A percentile compares a stretch with the other conserved stretches of the same genome.
These are phyloP conservation scores for Geotrichum aggregatum DNA, from an alignment of 1,139 yeast species.

Conservation along the genomic window DNA sequence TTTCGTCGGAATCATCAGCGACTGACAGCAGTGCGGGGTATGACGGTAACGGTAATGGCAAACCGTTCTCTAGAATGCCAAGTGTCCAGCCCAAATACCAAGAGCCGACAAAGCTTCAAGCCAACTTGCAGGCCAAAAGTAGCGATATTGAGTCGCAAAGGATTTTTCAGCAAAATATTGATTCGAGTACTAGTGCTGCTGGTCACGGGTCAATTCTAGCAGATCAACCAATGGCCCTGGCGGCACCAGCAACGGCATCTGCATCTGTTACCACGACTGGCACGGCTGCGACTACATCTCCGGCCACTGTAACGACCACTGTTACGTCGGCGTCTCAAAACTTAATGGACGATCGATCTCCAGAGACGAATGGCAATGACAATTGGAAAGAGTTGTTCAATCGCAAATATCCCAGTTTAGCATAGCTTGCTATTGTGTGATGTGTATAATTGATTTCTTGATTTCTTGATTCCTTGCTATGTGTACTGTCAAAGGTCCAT, in stretches of 20 bases:
- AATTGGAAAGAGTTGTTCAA: slow-evolving; percentile 35
- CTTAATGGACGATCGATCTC: slow-evolving; percentile 19
- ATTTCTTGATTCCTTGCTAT: neutral
- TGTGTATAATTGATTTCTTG: too few species aligned
- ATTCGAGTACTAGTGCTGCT: too few species aligned
- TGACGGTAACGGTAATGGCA: slow-evolving; percentile 12
- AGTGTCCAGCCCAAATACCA: slow-evolving; percentile 52
- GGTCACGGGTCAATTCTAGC: too few species aligned
- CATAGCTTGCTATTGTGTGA: too few species aligned
- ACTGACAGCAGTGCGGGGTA: slow-evolving; percentile 18
- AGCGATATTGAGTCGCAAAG: slow-evolving; percentile 1
- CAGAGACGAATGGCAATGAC: slow-evolving; percentile 20
- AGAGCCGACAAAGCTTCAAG: slow-evolving; percentile 35
- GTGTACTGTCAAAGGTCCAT: too few species aligned
- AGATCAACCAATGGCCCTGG: too few species aligned
- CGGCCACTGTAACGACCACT: too few species aligned
- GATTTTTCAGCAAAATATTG: neutral
- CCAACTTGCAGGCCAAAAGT: too few species aligned
- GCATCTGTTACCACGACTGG: too few species aligned
- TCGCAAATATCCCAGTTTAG: slow-evolving; percentile 34
- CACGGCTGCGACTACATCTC: neutral
- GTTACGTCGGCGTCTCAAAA: too few species aligned
- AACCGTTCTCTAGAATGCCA: slow-evolving; percentile 49
- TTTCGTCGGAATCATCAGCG: slow-evolving; percentile 28
- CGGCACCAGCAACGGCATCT: too few species aligned